Base-by-base conservation (phyloP, 2,329 filamentous ascomycete species). In the Scedosporium minutisporum region DNA sequence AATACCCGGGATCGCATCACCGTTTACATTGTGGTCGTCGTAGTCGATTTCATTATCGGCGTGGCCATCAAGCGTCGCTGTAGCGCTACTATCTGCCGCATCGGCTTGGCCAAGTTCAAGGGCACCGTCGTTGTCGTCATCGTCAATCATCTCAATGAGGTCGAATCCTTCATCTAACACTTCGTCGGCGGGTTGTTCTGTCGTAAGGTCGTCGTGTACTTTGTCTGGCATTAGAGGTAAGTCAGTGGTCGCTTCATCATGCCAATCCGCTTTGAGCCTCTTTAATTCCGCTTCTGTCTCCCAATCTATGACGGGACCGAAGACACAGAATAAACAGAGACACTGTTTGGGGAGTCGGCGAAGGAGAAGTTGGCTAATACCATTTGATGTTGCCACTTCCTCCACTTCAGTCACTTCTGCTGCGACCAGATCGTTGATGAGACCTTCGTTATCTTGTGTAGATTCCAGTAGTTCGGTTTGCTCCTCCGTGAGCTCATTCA, bases 401-500 rank as follows among this genome's bases (percentile, higher is more conserved):
- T 51, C 29, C 59, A 29, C 42, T 12, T 61, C 59, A 16, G 44
- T 18, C 38, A 48, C 21, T 5, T 48, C 44, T 21, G 58, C 10
- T 23, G 58, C 62, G 58, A 44, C 64, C 46, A 60, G 21, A 58
- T 57, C 57, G 18, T 61, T 63, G 29, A 63, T 58, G 41, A 62
- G 61, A 57, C 58, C 64, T 23, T 62, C 64, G 16, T 58, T 57
- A 16, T 60, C 60, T 9, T 64, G 58, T 29, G 60, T 58, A 41
- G 60, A 38, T 16, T 67, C 65, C 10, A 65, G 63, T 53, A 65
- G 65, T 16, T 64, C 63, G 7, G 66, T 53, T 16, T 65, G 64
- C 41, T 64, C 62, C 58, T 57, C 61, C 18, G 58, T 64, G 16
- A 58, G 46, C 3, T 65, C 58, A 51, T 60, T 57, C 44, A 62